Percentiles rank a stretch among this genome's conserved stretches.
phyloP scores from a whole-genome alignment of 2,329 filamentous ascomycete genomes.

The Rutstroemia sp. region DNA sequence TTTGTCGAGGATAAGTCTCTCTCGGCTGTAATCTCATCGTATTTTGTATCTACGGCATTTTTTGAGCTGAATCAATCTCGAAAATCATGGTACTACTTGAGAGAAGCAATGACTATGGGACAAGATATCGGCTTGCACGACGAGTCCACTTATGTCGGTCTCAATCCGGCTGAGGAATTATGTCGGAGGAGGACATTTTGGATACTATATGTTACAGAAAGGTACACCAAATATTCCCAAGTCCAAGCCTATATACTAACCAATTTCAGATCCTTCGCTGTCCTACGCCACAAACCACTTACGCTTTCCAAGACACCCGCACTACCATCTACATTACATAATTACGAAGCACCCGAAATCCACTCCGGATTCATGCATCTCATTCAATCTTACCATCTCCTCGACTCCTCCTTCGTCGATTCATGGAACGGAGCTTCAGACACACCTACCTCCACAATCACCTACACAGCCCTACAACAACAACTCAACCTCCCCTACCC shows the following conservation, averaged over 20 bases:
- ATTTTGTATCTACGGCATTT: slow-evolving; percentile 53
- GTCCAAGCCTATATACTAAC: neutral
- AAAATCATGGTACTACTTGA: slow-evolving; percentile 54
- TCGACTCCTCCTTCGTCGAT: slow-evolving; percentile 56
- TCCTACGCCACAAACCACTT: slow-evolving; percentile 56
- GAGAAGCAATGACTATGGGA: slow-evolving; percentile 53
- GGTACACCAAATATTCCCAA: slow-evolving; percentile 30
- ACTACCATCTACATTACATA: slow-evolving; percentile 43
- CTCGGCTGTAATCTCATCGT: slow-evolving; percentile 52
- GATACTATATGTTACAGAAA: slow-evolving; percentile 55
- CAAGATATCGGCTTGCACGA: slow-evolving; percentile 52
- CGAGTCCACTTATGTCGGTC: slow-evolving; percentile 44
- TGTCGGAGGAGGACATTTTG: slow-evolving; percentile 52
- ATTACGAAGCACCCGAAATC: slow-evolving; percentile 45
- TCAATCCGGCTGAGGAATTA: slow-evolving; percentile 43
- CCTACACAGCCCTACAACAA: slow-evolving; percentile 47
- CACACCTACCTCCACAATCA: slow-evolving; percentile 43
- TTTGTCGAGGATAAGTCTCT: slow-evolving; percentile 49
- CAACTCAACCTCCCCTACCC: slow-evolving; percentile 39
- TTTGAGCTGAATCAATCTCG: slow-evolving; percentile 52
- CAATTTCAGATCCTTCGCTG: slow-evolving; percentile 49
- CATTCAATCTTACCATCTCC: slow-evolving; percentile 52
- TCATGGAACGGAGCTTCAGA: slow-evolving; percentile 54
- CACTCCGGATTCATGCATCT: slow-evolving; percentile 53
- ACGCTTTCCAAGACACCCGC: slow-evolving; percentile 52